Evolutionary conservation across 345 rosid species (phyloP), one percentile per base, ranked within the genome.

Genomic region (Eucalyptus shirleyi): DNA sequence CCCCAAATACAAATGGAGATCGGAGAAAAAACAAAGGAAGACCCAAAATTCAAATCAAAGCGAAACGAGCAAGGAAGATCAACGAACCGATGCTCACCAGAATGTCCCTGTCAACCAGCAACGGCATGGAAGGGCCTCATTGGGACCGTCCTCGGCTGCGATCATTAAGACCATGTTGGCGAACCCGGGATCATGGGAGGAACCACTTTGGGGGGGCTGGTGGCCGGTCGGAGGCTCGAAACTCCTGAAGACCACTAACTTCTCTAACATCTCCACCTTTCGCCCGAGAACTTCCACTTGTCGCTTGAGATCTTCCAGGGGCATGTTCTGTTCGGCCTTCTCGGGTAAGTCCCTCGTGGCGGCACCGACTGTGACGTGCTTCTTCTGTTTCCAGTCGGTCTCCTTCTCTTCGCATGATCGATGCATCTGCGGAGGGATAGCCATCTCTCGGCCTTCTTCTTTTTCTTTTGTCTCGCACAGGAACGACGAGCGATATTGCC

Each of bases 81-180:
- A 47, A 47, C 4, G 49, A 47, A 47, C 50, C 59, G 88, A 55
- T 65, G 88, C 93, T 90, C 50, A 97, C 98, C 97, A 97, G 90
- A 89, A 97, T 93, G 34, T 94, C 93, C 90, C 94, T 95, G 72
- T 97, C 96, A 51, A 51, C 97, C 42, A 93, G 95, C 47, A 95
- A 93, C 18, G 96, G 95, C 37, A 95, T 89, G 21, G 95, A 89
- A 3, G 72, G 72, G 37, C 18, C 72, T 62, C 72, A 1, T 12
- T 12, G 67, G n/a, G 67, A 12, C 16, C 32, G 67, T 12, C 67
- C 67, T 12, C 12, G 67, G 67, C 67, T 15, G 67, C 8, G 67
- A 60, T 6, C 67, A 60, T 14, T 32, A 60, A 28, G 67, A 60
- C 67, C 1, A 28, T 15, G 53, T 96, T 96, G 65, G 96, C 90